phyloP scores from a whole-genome alignment of 2,329 filamentous ascomycete species.

The Neofusicoccum ribis region DNA sequence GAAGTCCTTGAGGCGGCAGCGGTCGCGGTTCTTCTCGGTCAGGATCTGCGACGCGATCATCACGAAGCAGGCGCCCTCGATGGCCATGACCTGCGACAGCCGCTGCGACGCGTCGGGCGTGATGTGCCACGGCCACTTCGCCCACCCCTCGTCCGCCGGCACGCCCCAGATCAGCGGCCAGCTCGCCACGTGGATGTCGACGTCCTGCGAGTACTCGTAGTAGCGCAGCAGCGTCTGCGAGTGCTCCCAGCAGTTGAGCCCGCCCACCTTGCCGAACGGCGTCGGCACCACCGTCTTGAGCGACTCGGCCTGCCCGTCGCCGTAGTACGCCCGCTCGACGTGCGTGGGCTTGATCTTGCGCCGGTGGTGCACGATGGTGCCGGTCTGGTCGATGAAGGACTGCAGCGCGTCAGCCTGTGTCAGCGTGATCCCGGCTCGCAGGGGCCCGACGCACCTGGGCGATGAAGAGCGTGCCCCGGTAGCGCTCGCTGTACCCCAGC shows the following conservation, averaged over 20 bases:
- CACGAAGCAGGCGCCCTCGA: conserved; percentile 58
- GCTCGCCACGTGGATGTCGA: conserved; percentile 43
- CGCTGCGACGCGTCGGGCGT: conserved; percentile 53
- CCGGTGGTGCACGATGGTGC: conserved; percentile 38
- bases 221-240: conserved; percentile 46
- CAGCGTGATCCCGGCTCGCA: too few relatives aligned
- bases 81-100: conserved; percentile 57
- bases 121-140: conserved; percentile 53
- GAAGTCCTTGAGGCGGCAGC: conserved; percentile 42
- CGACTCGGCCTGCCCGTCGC: conserved; percentile 38
- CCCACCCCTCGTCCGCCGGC: conserved; percentile 32
- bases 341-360: conserved; percentile 47
- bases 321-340: conserved; percentile 47
- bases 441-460: conserved; percentile 28
- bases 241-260: conserved; percentile 44
- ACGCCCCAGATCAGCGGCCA: conserved; percentile 43
- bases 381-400: conserved; percentile 34
- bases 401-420: not conserved
- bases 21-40: conserved; percentile 44
- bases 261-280: conserved; percentile 34
- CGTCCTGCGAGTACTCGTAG: conserved; percentile 39
- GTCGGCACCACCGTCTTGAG: conserved; percentile 37
- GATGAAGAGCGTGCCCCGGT: conserved; percentile 42
- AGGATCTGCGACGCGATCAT: conserved; percentile 54
- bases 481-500: conserved; percentile 43